A percentile compares a stretch with the other conserved stretches of the same genome.
Conservation (phyloP, 2,329 filamentous ascomycete species). For the Beauveria medogensis region DNA sequence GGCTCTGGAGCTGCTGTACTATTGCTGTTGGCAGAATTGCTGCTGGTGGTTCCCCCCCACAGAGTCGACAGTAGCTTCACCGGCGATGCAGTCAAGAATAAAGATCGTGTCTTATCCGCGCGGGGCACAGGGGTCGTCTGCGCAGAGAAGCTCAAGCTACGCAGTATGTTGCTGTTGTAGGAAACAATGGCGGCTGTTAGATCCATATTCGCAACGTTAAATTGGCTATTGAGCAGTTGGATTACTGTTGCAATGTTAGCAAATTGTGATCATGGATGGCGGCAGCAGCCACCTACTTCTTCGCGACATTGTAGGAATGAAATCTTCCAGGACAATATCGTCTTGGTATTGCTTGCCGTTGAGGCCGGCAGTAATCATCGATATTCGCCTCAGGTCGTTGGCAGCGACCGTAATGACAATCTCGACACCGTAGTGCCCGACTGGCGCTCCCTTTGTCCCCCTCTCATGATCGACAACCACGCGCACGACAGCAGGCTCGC, state of each 20-base stretch:
- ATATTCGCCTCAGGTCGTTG: slow-evolving; percentile 42
- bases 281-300: slow-evolving; percentile 45
- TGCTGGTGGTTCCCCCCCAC: slow-evolving; percentile 53
- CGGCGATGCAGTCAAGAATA: slow-evolving; percentile 69
- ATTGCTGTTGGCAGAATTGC: slow-evolving; percentile 46
- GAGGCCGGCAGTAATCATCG: slow-evolving; percentile 50
- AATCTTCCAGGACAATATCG: slow-evolving; percentile 62
- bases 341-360: slow-evolving; percentile 68
- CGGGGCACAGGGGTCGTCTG: slow-evolving; percentile 31
- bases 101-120: slow-evolving; percentile 57
- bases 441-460: slow-evolving; percentile 56
- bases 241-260: slow-evolving; percentile 48
- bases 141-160: slow-evolving; percentile 55
- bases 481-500: slow-evolving; percentile 60
- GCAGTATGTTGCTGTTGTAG: slow-evolving; percentile 70
- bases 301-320: slow-evolving; percentile 66
- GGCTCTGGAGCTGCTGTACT: slow-evolving; percentile 26
- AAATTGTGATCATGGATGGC: neutral
- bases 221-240: slow-evolving; percentile 63
- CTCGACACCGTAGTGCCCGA: slow-evolving; percentile 63
- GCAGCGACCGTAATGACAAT: slow-evolving; percentile 56
- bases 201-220: slow-evolving; percentile 55
- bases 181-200: slow-evolving; percentile 63
- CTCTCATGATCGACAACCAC: slow-evolving; percentile 65
- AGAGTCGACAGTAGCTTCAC: slow-evolving; percentile 85